Percentiles rank a stretch among this genome's conserved stretches.
These are phyloP conservation scores for Septoria linicola DNA, from an alignment of 2,329 filamentous ascomycete species.

Conservation along the genomic window DNA sequence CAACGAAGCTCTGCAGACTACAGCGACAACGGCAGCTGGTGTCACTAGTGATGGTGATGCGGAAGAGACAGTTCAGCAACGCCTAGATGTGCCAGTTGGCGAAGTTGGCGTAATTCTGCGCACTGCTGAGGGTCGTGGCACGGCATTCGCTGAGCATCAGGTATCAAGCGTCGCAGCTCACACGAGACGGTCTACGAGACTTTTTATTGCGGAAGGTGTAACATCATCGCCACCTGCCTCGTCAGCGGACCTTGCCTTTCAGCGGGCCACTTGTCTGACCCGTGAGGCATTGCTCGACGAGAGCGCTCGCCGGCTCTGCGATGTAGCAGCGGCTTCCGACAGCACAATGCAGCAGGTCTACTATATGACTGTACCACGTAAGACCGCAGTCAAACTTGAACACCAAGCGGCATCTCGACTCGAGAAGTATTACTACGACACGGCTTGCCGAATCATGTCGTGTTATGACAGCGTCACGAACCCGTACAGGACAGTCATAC, in stretches of 20 bases:
- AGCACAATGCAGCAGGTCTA: not conserved
- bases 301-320: not conserved
- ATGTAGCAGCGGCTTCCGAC: not conserved
- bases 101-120: no score
- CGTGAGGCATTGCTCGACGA: not conserved
- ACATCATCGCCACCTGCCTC: no score
- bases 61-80: not conserved
- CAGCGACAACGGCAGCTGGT: constrained; percentile 3
- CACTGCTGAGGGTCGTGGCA: no score
- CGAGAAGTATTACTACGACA: constrained; percentile 15
- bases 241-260: no score
- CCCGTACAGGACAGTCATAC: constrained; percentile 17
- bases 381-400: no score
- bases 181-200: no score
- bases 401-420: no score
- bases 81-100: not conserved
- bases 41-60: not conserved
- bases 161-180: no score
- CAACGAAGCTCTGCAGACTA: not conserved
- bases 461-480: constrained; percentile 18
- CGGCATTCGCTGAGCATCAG: no score
- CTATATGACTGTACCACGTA: not conserved
- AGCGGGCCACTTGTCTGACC: no score
- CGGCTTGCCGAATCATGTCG: constrained; percentile 17
- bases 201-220: no score